A percentile compares a stretch with the other conserved stretches of the same genome.
Evolutionary conservation across 148 eudicot species (phyloP).

Genomic region (Rhododendron molle): DNA sequence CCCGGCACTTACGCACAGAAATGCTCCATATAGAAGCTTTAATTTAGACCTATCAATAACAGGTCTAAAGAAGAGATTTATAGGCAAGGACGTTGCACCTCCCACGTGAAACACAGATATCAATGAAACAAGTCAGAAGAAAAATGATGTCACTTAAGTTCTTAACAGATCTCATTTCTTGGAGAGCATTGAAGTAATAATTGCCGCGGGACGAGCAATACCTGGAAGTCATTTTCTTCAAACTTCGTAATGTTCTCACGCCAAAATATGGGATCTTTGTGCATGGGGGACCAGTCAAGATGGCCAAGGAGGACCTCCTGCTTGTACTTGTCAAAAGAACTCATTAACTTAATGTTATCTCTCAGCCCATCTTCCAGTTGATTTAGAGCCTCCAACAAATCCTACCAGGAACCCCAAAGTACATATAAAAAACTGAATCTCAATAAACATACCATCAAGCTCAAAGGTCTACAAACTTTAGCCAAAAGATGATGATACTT

Average conservation of each 20-base stretch:
- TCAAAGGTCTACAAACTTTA: background rate
- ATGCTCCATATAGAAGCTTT: too few relatives aligned
- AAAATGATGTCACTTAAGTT: background rate
- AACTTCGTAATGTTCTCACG: constrained; percentile 75
- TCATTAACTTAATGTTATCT: constrained; percentile 73
- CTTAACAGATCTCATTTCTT: background rate
- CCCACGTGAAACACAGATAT: background rate
- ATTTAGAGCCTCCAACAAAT: constrained; percentile 78
- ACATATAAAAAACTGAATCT: background rate
- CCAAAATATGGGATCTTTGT: constrained; percentile 93
- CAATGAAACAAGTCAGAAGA: background rate
- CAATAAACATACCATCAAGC: background rate
- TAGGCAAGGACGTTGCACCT: background rate
- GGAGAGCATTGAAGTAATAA: background rate
- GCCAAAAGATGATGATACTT: background rate
- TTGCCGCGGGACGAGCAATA: constrained; percentile 12
- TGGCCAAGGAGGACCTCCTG: constrained; percentile 96
- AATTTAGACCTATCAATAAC: background rate
- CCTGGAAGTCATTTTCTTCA: constrained; percentile 97
- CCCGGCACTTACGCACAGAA: background rate
- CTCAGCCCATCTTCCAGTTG: constrained; percentile 79
- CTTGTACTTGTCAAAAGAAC: constrained; percentile 95
- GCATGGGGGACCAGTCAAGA: constrained; percentile 98
- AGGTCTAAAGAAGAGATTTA: background rate
- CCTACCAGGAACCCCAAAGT: constrained; percentile 35